These are phyloP conservation scores for Amoebophrya sp. DNA, from an alignment of 169 alveolate genomes.

Conservation along the genomic window DNA sequence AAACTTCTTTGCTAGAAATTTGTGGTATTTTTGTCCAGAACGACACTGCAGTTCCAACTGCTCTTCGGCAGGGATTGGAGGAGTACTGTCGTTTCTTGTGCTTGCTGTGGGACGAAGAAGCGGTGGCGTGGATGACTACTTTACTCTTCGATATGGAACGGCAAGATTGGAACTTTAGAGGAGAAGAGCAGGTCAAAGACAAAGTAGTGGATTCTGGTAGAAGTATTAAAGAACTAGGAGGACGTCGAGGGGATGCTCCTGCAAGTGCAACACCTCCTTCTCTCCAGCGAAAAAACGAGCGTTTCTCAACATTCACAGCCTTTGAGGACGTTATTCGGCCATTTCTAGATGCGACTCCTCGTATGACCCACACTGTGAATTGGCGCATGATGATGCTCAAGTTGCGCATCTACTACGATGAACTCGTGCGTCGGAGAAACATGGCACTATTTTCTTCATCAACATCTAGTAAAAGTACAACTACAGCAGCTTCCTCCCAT, in stretches of 20 bases:
- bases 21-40: not conserved
- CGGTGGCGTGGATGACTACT: not conserved
- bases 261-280: not conserved
- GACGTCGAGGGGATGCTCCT: not conserved
- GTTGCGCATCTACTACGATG: slow-evolving; percentile 7
- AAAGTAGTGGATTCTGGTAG: no score
- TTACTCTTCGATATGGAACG: not conserved
- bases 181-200: no score
- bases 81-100: slow-evolving; percentile 12
- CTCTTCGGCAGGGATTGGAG: not conserved
- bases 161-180: not conserved
- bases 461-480: not conserved
- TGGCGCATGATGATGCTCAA: not conserved
- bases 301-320: not conserved
- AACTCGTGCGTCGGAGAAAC: not conserved
- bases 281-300: no score
- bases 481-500: not conserved
- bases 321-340: not conserved
- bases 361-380: not conserved
- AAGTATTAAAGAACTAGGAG: no score
- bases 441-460: not conserved
- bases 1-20: not conserved
- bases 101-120: not conserved
- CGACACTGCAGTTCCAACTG: not conserved
- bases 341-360: not conserved